phyloP scores from a whole-genome alignment of 2,329 filamentous ascomycete species.

The Colletotrichum noveboracense region DNA sequence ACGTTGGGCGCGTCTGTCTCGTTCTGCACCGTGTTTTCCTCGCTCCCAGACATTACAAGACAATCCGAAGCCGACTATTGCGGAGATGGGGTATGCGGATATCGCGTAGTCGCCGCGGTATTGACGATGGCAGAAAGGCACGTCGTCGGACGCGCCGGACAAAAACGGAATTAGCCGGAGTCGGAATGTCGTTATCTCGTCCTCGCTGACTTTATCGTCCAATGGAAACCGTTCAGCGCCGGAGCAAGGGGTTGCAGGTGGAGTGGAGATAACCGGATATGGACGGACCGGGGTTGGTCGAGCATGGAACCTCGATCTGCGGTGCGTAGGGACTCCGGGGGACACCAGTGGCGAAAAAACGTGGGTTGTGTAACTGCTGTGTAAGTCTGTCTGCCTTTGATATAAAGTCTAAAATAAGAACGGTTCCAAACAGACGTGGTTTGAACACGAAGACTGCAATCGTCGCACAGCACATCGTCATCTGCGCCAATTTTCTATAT shows the following conservation, averaged over 20 bases:
- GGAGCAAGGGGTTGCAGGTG: neutral
- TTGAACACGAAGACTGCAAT: neutral
- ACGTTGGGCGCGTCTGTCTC: neutral
- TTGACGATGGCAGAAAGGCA: neutral
- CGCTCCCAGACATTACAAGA: too few species aligned
- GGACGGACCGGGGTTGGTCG: neutral
- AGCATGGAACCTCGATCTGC: neutral
- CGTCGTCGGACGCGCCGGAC: neutral
- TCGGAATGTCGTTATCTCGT: neutral
- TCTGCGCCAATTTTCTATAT: neutral
- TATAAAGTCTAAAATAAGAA: neutral
- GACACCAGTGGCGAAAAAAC: neutral
- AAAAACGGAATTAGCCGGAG: conserved; percentile 14
- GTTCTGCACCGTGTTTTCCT: neutral
- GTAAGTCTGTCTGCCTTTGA: neutral
- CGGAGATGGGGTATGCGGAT: neutral
- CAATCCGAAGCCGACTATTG: neutral
- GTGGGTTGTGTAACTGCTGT: neutral
- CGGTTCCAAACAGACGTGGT: neutral
- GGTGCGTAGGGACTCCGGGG: neutral
- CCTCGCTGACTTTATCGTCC: neutral
- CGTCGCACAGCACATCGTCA: neutral
- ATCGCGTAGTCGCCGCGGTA: neutral
- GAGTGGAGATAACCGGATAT: conserved; percentile 8
- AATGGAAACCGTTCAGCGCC: neutral